Evolutionary conservation across 345 rosid species (phyloP), one percentile per base, ranked within the genome.

Genomic region (Erodium maritimum): DNA sequence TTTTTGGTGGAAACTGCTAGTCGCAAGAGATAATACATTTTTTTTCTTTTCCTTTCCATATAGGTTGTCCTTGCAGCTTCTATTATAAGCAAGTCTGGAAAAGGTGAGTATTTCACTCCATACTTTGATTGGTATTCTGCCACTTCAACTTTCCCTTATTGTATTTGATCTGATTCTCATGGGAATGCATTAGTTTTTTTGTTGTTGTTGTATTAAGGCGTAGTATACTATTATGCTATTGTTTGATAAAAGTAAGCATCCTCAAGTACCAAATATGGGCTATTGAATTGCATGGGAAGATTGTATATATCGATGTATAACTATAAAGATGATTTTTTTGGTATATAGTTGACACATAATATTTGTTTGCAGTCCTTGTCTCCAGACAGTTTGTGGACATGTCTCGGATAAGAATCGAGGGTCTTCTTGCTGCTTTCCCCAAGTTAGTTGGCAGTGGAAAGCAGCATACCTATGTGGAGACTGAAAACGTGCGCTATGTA

Each of bases 361-460:
- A 17, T 62, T 53, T 48, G 29, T n/a, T 45, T 72, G 77, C 95
- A 94, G 99, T 87, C 73, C 87, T 94, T 68, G 76, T 90, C 54
- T 84, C 97, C 55, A 84, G 97, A 74, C 97, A 94, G 75, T 94
- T 84, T 82, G 95, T 94, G 67, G 97, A 94, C 45, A 94, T 94
- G 97, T 72, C 90, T 60, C 93, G 97, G 21, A 81, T 84, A 68
- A 79, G 99, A 70, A 86, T 94, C 54, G 99, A 94, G 75, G 95
- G 99, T 22, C 90, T 90, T 56, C 99, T 94, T 75, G 99, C 97
- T n/a, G 99, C 99, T 57, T 94, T 90, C 70, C 99, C 99, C 54
- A 94, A 90, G 84, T 68, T 94, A 83, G 83, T 94, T 21, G 97
- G 97, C 53, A 85, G 79, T 29, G 99, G 96, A 55, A 94, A 90